Evolutionary conservation across 805 yeast species (phyloP), one percentile per base, ranked within the genome.

Genomic region (Pichia deserticola): DNA sequence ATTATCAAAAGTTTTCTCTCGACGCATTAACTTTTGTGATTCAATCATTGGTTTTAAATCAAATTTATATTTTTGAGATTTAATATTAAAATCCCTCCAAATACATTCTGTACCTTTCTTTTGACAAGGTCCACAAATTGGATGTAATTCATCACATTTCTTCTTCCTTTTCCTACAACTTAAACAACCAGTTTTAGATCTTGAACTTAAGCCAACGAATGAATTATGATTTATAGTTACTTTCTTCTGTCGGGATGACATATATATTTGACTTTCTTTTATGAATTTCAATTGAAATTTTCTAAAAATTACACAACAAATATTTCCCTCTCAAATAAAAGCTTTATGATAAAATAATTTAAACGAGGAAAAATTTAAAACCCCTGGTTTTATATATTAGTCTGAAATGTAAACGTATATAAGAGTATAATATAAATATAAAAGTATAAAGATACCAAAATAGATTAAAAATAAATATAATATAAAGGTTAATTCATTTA

Each of bases 61-160:
- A 37, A 57, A 56, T 1, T 27, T 15, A 34, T 48, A 50, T 41
- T 52, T 52, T 20, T 45, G 37, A 3, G 51, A 50, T 33, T 13
- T 54, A 30, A 15, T 45, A 41, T 7, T 51, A 42, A 5, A 50
- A 39, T 47, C 57, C n/a, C 47, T 54, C 60, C 66, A 59, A 11
- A 57, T 51, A 54, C 76, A 72, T 35, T 52, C 58, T 3, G 60
- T 39, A 11, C 58, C 56, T 44, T 63, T 60, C 49, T 62, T 65
- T 36, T 51, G 39, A 47, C 81, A 76, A n/a, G 67, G 57, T 1
- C 75, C 71, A 56, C 81, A 76, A 4, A 66, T 61, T 1, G 81
- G 81, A 49, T 66, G 69, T 8, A 54, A 57, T 55, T 76, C 76
- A 58, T 76, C 79, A 60, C 81, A 76, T 49, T 75, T 75, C 58